Base-by-base conservation (phyloP, 1,284 basidiomycete genomes). In the Lentinus polychrous region DNA sequence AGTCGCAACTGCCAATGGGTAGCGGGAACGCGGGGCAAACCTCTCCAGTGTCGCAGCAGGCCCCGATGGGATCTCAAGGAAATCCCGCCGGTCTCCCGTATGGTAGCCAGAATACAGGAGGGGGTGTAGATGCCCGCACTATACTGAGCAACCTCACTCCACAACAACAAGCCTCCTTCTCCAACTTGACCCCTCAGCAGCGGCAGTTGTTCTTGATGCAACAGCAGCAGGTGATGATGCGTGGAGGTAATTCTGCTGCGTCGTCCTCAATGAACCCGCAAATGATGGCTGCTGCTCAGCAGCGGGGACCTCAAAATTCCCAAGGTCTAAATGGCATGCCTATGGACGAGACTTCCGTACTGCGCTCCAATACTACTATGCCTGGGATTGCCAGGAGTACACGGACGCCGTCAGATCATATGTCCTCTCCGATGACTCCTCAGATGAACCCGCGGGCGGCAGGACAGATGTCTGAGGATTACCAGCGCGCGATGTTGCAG, bases 321-420 rank as follows among this genome's bases (percentile, higher is more conserved):
- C 54, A 64, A 51, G 55, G 60, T 41, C 62, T 64, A 3, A 49
- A 48, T 38, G 48, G 51, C 7, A 57, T 59, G 49, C 14, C 49
- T n/a, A 42, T 54, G 46, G 62, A 63, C 45, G 55, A 53, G 18
- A 47, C 43, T 20, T 53, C 56, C 46, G 58, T 62, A 47, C 55
- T 78, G 43, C 73, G 76, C 23, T 79, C 79, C 15, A 78, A 79
- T 56, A 69, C 73, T 39, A 62, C 75, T 24, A 80, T 86, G 51
- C 81, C 83, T 0, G 83, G 84, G 3, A 86, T 87, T 49, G 80
- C 84, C 31, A 71, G 85, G 55, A 84, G 77, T 55, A 74, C 76
- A 45, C 72, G 83, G 49, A 86, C 85, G 37, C 85, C 85, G 18
- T 79, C 82, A 15, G 83, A 86, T 48, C 69, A 72, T 27, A 70